Percentiles rank a stretch among this genome's conserved stretches.
These are phyloP conservation scores for Ophiostoma pallidulum DNA, from an alignment of 2,329 filamentous ascomycete genomes.

Conservation along the genomic window DNA sequence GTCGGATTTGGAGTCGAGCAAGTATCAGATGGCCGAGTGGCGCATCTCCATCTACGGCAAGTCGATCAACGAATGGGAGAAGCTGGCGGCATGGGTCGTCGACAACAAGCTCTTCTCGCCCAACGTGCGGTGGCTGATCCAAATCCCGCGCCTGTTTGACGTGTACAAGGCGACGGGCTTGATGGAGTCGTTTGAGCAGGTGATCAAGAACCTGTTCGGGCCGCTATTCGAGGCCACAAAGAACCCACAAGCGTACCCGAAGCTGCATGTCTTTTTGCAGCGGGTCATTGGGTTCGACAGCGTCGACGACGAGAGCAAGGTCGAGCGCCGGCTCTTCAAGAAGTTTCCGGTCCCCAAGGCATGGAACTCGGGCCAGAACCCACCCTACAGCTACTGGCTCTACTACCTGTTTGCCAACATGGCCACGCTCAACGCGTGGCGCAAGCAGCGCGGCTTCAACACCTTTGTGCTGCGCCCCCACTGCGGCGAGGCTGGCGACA, in stretches of 20 bases:
- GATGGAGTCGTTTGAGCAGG: constrained; percentile 83
- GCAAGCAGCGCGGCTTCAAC: constrained; percentile 86
- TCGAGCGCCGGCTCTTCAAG: constrained; percentile 84
- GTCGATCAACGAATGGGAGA: constrained; percentile 92
- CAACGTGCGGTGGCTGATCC: constrained; percentile 94
- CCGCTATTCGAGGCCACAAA: constrained; percentile 91
- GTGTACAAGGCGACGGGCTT: constrained; percentile 85
- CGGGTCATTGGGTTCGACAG: constrained; percentile 95
- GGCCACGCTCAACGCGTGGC: constrained; percentile 82
- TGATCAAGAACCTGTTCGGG: constrained; percentile 84
- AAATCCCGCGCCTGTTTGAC: constrained; percentile 88
- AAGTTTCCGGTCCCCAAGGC: constrained; percentile 87
- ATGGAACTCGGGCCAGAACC: constrained; percentile 91
- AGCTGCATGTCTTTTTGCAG: constrained; percentile 89
- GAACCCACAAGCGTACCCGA: constrained; percentile 76
- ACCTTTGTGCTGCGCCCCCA: constrained; percentile 89
- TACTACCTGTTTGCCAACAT: constrained; percentile 97
- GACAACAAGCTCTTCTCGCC: constrained; percentile 98
- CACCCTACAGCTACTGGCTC: constrained; percentile 98
- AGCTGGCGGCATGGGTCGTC: constrained; percentile 91
- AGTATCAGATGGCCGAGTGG: constrained; percentile 99
- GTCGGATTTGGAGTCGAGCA: constrained; percentile 91
- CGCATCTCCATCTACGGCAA: constrained; percentile 95
- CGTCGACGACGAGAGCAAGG: constrained; percentile 96
- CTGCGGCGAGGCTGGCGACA: constrained; percentile 93